Evolutionary conservation across 2,329 filamentous ascomycete genomes (phyloP).

Genomic region (Apiospora pterosperma): DNA sequence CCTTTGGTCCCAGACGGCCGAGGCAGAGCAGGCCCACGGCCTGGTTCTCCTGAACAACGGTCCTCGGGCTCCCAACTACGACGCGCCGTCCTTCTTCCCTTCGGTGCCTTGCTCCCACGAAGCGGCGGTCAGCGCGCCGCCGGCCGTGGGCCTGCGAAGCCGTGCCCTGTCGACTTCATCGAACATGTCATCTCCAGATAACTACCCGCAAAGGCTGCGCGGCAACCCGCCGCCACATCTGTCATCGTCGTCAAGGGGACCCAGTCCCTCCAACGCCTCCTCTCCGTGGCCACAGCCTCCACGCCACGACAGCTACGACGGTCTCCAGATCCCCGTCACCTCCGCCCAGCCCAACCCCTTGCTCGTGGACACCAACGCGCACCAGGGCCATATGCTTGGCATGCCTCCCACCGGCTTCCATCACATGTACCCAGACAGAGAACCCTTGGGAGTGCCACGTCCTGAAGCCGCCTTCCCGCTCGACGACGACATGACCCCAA

Average conservation of each 20-base stretch:
- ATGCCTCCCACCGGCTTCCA: not conserved
- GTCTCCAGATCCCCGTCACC: not conserved
- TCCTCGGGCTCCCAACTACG: not conserved
- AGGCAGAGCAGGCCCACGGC: slow-evolving; percentile 10
- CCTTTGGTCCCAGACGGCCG: slow-evolving; percentile 15
- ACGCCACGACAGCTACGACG: not conserved
- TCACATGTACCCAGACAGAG: not conserved
- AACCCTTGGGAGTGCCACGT: not conserved
- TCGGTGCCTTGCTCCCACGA: not conserved
- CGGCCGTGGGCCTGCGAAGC: not conserved
- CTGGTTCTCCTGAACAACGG: not conserved
- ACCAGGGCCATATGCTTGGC: not conserved
- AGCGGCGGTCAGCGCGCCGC: not conserved
- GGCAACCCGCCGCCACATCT: not conserved
- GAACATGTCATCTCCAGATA: not conserved
- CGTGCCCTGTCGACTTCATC: not conserved
- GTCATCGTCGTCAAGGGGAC: not conserved
- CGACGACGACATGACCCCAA: not conserved
- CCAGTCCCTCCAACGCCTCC: not conserved
- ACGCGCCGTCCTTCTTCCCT: not conserved
- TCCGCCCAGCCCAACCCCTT: not conserved
- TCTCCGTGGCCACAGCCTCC: not conserved
- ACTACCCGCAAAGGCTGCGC: not conserved
- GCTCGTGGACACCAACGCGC: not conserved
- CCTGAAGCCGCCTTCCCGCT: not conserved